Percentiles rank a stretch among this genome's conserved stretches.
Evolutionary conservation across 2,329 filamentous ascomycete genomes (phyloP).

Genomic region (Phoma herbarum): DNA sequence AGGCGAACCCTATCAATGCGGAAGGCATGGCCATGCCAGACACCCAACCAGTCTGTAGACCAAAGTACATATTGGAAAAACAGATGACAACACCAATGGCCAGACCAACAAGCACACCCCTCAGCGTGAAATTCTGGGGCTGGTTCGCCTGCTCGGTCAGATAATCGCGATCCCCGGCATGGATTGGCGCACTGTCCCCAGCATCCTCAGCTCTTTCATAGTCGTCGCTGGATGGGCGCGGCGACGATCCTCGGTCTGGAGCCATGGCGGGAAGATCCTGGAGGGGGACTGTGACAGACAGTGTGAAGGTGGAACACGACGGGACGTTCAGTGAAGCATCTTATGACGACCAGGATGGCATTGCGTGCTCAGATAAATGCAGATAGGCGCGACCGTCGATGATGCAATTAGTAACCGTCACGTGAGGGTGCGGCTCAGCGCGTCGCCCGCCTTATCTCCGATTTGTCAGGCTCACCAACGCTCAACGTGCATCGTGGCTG

Average conservation of each 20-base stretch:
- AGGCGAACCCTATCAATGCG: conserved; percentile 90
- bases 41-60: conserved; percentile 87
- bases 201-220: conserved; percentile 36
- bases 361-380: conserved; percentile 31
- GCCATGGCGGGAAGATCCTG: conserved; percentile 41
- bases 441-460: conserved; percentile 39
- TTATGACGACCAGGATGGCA: conserved; percentile 17
- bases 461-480: conserved; percentile 41
- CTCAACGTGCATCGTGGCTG: conserved; percentile 30
- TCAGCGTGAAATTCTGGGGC: conserved; percentile 80
- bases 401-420: conserved; percentile 30
- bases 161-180: conserved; percentile 33
- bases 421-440: conserved; percentile 33
- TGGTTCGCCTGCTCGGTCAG: conserved; percentile 49
- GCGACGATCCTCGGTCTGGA: conserved; percentile 45
- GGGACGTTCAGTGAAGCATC: conserved; percentile 22
- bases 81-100: conserved; percentile 89
- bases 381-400: conserved; percentile 27
- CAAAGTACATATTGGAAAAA: conserved; percentile 98
- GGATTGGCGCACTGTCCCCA: conserved; percentile 25
- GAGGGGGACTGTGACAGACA: conserved; percentile 34
- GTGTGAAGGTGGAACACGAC: conserved; percentile 17
- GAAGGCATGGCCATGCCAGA: conserved; percentile 97
- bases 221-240: conserved; percentile 25
- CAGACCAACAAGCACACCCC: conserved; percentile 81